Evolutionary conservation across 768 basidiomycete genomes (phyloP).

Genomic region (Pleurotus tuoliensis): DNA sequence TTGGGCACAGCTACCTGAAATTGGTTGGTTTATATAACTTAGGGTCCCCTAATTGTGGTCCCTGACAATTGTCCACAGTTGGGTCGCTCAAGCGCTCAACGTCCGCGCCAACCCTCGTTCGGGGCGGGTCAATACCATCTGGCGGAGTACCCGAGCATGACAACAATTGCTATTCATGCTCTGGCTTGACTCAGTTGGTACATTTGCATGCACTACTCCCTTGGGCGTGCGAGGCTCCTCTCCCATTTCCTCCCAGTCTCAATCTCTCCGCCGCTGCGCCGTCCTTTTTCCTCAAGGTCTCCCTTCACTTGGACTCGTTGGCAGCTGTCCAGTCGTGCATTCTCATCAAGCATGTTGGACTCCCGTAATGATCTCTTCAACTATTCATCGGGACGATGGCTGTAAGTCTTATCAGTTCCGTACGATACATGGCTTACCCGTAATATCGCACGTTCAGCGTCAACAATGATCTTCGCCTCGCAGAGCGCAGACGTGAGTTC

Average conservation of each 20-base stretch:
- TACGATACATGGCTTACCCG: constrained; percentile 17
- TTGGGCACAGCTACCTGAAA: too few species aligned
- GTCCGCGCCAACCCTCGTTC: too few species aligned
- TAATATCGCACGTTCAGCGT: constrained; percentile 22
- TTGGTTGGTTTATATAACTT: too few species aligned
- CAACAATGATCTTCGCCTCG: constrained; percentile 30
- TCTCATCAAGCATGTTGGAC: constrained; percentile 19
- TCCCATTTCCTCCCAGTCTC: not conserved
- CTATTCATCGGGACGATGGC: constrained; percentile 32
- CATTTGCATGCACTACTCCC: not conserved
- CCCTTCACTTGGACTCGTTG: constrained; percentile 15
- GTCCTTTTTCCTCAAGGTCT: constrained; percentile 19
- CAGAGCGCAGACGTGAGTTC: constrained; percentile 29
- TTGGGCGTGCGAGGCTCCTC: not conserved
- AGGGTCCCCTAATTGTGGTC: too few species aligned
- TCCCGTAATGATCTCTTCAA: constrained; percentile 26
- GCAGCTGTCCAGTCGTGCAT: constrained; percentile 17
- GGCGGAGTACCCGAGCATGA: too few species aligned
- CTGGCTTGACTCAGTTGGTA: too few species aligned
- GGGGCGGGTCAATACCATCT: too few species aligned
- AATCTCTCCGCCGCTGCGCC: constrained; percentile 1
- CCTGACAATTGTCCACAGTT: too few species aligned
- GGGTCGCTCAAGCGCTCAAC: too few species aligned
- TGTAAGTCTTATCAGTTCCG: constrained; percentile 29
- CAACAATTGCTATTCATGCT: too few species aligned